Evolutionary conservation across 1,284 basidiomycete genomes (phyloP).

Genomic region (Leccinum ponderosum): DNA sequence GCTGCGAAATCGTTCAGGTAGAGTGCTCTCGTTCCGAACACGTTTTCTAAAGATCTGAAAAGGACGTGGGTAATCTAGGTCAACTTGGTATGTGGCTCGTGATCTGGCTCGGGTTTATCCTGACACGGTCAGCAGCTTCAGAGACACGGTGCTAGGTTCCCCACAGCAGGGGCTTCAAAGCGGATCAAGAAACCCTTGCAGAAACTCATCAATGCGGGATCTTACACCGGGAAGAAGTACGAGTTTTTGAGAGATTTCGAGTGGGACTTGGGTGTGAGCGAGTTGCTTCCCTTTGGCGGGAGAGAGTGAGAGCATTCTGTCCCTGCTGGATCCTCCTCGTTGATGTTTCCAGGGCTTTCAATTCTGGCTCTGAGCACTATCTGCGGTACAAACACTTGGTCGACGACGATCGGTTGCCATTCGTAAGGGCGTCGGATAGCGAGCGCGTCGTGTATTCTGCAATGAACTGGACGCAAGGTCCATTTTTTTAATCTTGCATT

Average conservation of each 20-base stretch:
- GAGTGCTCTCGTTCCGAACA: conserved; percentile 6
- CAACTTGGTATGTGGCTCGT: conserved; percentile 52
- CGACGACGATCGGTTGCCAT: conserved; percentile 49
- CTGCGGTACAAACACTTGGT: conserved; percentile 53
- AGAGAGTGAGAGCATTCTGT: conserved; percentile 52
- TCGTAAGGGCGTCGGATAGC: conserved; percentile 64
- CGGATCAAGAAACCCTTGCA: conserved; percentile 50
- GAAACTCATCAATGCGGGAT: conserved; percentile 50
- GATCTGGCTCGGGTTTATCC: background rate
- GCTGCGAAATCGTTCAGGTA: conserved; percentile 61
- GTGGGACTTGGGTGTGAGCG: conserved; percentile 60
- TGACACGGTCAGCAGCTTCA: conserved; percentile 57
- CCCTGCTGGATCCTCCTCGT: background rate
- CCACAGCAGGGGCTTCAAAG: conserved; percentile 53
- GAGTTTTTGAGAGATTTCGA: conserved; percentile 62
- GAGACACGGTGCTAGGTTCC: conserved; percentile 82
- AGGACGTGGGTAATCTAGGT: conserved; percentile 38
- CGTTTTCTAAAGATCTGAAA: background rate
- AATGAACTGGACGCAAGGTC: conserved; percentile 71
- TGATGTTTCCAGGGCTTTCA: conserved; percentile 43
- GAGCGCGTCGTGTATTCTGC: conserved; percentile 68
- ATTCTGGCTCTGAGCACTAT: conserved; percentile 50
- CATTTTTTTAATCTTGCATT: background rate
- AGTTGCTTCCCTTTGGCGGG: conserved; percentile 70
- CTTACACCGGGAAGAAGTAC: conserved; percentile 50